phyloP scores from a whole-genome alignment of 345 rosid species.

The Citrus australasica region DNA sequence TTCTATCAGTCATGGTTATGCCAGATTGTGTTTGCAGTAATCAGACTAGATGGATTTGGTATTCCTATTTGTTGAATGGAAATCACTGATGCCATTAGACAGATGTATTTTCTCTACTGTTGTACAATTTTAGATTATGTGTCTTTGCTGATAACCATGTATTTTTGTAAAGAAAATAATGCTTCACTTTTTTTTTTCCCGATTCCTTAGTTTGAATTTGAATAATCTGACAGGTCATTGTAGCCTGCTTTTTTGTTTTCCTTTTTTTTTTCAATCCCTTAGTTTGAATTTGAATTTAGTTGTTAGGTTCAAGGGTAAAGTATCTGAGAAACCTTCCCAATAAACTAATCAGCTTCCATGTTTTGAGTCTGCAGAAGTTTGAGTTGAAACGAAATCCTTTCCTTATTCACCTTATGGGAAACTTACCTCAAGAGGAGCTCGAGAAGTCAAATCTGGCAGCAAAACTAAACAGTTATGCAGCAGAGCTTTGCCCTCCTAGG shows the following conservation, averaged over 20 bases:
- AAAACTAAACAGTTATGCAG: constrained; percentile 76
- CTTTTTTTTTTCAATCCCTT: not conserved
- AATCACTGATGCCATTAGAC: not conserved
- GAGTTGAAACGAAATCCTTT: constrained; percentile 82
- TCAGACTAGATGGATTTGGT: not conserved
- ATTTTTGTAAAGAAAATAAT: not conserved
- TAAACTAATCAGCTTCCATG: constrained; percentile 1
- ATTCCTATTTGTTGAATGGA: not conserved
- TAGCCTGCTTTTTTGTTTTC: not conserved
- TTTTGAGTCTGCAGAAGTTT: constrained; percentile 56
- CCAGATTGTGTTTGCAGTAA: not conserved
- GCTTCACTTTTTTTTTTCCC: not conserved
- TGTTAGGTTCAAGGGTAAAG: not conserved
- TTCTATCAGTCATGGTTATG: not conserved
- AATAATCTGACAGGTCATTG: not conserved
- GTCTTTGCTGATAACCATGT: not conserved
- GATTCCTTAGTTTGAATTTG: not conserved
- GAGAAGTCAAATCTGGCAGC: constrained; percentile 71
- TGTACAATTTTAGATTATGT: not conserved
- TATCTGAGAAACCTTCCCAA: not conserved
- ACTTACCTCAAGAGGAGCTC: constrained; percentile 75
- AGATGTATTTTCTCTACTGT: not conserved
- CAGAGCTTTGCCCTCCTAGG: constrained; percentile 70
- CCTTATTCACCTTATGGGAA: constrained; percentile 81
- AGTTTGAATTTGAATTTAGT: not conserved